phyloP scores from a whole-genome alignment of 495 filamentous ascomycete species.

The Daldinia decipiens region DNA sequence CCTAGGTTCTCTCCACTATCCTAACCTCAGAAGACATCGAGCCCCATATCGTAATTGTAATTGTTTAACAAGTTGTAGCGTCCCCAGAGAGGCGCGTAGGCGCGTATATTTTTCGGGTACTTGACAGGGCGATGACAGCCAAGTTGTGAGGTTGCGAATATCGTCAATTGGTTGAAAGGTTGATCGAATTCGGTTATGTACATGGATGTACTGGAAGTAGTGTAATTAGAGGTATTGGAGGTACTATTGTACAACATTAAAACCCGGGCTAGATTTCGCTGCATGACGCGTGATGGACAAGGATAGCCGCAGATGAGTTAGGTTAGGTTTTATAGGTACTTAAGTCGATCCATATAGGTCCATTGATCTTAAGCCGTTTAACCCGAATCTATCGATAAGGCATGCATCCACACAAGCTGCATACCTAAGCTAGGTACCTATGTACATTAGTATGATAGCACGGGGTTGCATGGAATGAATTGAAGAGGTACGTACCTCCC shows the following conservation, averaged over 20 bases:
- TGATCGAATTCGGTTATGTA: slow-evolving; percentile 14
- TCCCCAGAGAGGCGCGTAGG: slow-evolving; percentile 11
- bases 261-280: slow-evolving; percentile 26
- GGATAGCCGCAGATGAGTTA: slow-evolving; percentile 12
- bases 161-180: slow-evolving; percentile 30
- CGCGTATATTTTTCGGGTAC: slow-evolving; percentile 14
- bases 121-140: background rate
- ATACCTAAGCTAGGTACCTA: slow-evolving; percentile 6
- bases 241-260: background rate
- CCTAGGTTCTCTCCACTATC: slow-evolving; percentile 28
- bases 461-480: background rate
- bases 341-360: slow-evolving; percentile 4
- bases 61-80: background rate
- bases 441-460: background rate
- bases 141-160: slow-evolving; percentile 21
- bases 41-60: slow-evolving; percentile 13
- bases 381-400: slow-evolving; percentile 22
- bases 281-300: slow-evolving; percentile 41
- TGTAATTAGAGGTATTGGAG: slow-evolving; percentile 6
- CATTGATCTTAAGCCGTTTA: slow-evolving; percentile 6
- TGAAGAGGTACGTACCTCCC: background rate
- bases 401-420: slow-evolving; percentile 30
- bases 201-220: background rate
- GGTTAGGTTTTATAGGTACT: too few species aligned
- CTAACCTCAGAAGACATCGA: slow-evolving; percentile 32